A percentile compares a stretch with the other conserved stretches of the same genome.
phyloP scores from a whole-genome alignment of 257 asterid genomes.

The Plantago elongata region DNA sequence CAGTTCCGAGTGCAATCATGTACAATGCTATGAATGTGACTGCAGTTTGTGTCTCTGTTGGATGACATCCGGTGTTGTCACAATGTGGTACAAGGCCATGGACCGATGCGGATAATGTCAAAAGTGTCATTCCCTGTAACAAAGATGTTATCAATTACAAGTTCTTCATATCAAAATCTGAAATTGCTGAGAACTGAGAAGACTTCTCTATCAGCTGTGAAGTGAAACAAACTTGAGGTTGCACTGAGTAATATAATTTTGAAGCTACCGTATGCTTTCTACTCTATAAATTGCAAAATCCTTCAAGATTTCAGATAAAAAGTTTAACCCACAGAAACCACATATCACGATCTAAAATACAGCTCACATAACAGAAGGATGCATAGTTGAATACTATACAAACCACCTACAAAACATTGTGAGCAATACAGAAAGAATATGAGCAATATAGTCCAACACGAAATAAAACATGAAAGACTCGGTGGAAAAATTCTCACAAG shows the following conservation, averaged over 20 bases:
- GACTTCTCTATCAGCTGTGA: neutral
- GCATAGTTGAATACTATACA: too few relatives aligned
- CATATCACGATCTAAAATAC: neutral
- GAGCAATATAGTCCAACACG: too few relatives aligned
- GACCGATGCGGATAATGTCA: conserved; percentile 65
- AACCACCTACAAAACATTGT: too few relatives aligned
- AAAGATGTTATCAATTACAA: neutral
- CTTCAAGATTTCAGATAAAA: neutral
- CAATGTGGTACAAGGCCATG: conserved; percentile 58
- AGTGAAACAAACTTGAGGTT: neutral
- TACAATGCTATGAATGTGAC: conserved; percentile 47
- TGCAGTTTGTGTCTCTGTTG: conserved; percentile 46
- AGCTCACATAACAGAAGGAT: too few relatives aligned
- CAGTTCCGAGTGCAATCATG: conserved; percentile 81
- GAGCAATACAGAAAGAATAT: too few relatives aligned
- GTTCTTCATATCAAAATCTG: neutral
- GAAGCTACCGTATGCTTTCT: neutral
- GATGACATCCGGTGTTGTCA: conserved; percentile 33
- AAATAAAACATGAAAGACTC: neutral
- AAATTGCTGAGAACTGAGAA: neutral
- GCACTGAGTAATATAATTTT: too few relatives aligned
- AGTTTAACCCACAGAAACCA: neutral
- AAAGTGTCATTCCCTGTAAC: conserved; percentile 69
- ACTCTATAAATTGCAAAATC: neutral
- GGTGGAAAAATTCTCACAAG: conserved; percentile 31